Evolutionary conservation across 306 rosid species (phyloP).

Genomic region (Cyclanthera cordifolia): DNA sequence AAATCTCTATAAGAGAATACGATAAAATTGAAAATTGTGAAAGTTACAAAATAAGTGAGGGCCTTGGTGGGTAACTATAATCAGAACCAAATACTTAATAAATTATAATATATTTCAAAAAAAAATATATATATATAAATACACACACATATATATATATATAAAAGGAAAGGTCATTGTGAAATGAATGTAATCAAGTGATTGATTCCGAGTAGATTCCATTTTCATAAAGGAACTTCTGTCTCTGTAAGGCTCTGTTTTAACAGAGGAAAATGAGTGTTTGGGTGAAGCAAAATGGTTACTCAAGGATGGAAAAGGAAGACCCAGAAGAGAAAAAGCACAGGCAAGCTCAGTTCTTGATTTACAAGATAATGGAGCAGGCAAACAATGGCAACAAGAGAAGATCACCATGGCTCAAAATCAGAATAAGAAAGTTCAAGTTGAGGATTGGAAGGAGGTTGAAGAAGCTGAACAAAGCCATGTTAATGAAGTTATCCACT

Average conservation of each 20-base stretch:
- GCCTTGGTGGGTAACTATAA: no score
- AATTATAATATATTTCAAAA: no score
- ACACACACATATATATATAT: no score
- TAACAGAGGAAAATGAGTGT: slow-evolving; percentile 12
- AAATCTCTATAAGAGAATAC: no score
- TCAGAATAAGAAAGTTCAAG: slow-evolving; percentile 59
- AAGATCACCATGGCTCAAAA: slow-evolving; percentile 33
- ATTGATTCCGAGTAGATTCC: neutral
- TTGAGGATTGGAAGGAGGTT: slow-evolving; percentile 66
- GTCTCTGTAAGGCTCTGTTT: neutral
- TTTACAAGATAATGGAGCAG: slow-evolving; percentile 53
- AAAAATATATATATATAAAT: no score
- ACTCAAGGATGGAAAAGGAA: slow-evolving; percentile 66
- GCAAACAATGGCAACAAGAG: slow-evolving; percentile 26
- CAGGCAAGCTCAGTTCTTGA: slow-evolving; percentile 69
- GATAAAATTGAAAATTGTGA: no score
- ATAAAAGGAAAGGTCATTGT: neutral
- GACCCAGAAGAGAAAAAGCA: slow-evolving; percentile 55
- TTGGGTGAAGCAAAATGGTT: slow-evolving; percentile 14
- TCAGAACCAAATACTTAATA: no score
- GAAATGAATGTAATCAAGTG: neutral
- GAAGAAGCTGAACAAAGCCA: slow-evolving; percentile 46
- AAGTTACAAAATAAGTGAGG: no score
- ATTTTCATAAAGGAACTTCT: neutral
- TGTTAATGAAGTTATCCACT: slow-evolving; percentile 27